phyloP scores from a whole-genome alignment of 2,329 filamentous ascomycete species.

The Microdochium paspali region DNA sequence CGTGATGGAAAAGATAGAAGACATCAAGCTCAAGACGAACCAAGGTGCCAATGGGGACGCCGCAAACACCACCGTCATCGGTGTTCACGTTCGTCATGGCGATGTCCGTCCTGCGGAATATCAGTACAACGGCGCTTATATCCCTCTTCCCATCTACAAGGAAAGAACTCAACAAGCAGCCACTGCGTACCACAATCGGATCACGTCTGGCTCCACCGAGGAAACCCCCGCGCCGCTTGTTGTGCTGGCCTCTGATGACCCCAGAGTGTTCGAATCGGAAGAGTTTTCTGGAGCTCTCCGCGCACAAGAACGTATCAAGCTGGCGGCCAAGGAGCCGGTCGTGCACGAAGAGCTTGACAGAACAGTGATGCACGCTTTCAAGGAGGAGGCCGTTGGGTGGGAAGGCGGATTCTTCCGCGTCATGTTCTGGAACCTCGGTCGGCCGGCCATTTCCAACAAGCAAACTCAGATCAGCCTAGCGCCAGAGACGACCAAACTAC shows the following conservation, averaged over 20 bases:
- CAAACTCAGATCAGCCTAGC: conserved; percentile 28
- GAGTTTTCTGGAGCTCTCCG: conserved; percentile 50
- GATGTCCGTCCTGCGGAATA: conserved; percentile 70
- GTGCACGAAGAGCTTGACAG: conserved; percentile 30
- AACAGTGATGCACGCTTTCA: conserved; percentile 51
- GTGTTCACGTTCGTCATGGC: conserved; percentile 71
- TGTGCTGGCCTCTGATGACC: conserved; percentile 73
- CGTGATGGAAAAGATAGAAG: conserved; percentile 46
- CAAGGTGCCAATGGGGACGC: conserved; percentile 32
- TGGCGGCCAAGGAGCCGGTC: conserved; percentile 53
- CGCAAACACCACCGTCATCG: conserved; percentile 42
- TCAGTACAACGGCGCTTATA: conserved; percentile 69
- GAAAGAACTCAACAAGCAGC: conserved; percentile 48
- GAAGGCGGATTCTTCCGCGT: conserved; percentile 78
- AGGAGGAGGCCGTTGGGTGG: conserved; percentile 74
- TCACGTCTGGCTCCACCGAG: conserved; percentile 21
- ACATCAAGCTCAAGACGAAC: conserved; percentile 39
- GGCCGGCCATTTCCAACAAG: conserved; percentile 26
- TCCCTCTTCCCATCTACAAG: conserved; percentile 62
- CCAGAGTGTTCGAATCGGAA: conserved; percentile 57
- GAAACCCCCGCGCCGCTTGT: conserved; percentile 35
- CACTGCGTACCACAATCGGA: conserved; percentile 34
- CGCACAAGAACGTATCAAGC: conserved; percentile 68
- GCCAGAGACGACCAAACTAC: conserved; percentile 51
- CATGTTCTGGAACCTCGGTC: conserved; percentile 73